Base-by-base conservation (phyloP, 2,329 filamentous ascomycete species). In the Nemania abortiva region DNA sequence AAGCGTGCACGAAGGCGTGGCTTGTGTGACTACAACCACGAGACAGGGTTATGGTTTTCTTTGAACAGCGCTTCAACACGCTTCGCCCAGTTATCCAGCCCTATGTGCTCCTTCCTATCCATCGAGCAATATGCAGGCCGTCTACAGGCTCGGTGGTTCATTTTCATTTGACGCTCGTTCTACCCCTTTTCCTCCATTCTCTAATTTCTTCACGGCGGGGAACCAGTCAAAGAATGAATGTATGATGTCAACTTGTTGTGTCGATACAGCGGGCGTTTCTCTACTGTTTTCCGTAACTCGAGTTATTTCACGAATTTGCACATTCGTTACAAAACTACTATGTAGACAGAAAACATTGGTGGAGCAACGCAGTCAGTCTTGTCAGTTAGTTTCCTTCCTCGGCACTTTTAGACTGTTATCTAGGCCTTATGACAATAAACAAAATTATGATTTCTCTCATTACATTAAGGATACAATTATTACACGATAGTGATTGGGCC, bases 21-120 rank as follows among this genome's bases (percentile, higher is more conserved):
- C 9, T 18, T 18, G 42, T 47, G 18, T 65, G 7, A 31, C 54
- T 31, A 20, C 7, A 34, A 29, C 27, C 42, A 53, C 24, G 27
- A 37, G 18, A 27, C 34, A 9, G 37, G 63, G 24, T 52, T 6
- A 27, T 47, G 47, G 24, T 31, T 61, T 50, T n/a, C 42, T 50
- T 50, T 18, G 63, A 47, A 37, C 9, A 27, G 29, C 42, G 39
- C 18, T 54, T 54, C 29, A 52, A 50, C 64, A 56, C 64, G 42
- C 42, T 24, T 22, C 27, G 29, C 52, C 22, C 45, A 42, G 15
- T 29, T 7, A 29, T 9, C 24, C n/a, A 53, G 27, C n/a, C 47
- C 47, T 37, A 9, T 42, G 10, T 45, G 27, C 15, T 22, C 22
- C 27, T 49, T 22, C 22, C 27, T 49, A 18, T 27, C 18, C 42